Conservation (phyloP, 1,284 basidiomycete genomes). For the Cutaneotrichosporon sp. region DNA sequence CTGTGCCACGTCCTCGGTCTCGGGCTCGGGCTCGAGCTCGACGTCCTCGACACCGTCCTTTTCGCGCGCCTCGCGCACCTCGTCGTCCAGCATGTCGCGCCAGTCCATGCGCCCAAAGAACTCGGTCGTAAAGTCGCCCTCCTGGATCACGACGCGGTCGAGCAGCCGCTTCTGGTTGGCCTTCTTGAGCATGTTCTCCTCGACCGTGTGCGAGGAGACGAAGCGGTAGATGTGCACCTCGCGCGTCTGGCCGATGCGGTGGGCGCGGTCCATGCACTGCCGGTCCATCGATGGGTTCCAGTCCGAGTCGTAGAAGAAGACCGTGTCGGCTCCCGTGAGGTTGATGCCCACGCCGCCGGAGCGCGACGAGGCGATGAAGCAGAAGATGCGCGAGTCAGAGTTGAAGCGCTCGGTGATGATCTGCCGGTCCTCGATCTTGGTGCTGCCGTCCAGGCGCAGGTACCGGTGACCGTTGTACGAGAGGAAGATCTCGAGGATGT, state of each 20-base stretch:
- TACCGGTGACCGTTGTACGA: conserved; percentile 94
- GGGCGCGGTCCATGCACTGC: conserved; percentile 88
- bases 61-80: conserved; percentile 40
- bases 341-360: conserved; percentile 97
- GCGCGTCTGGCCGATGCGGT: conserved; percentile 85
- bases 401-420: conserved; percentile 98
- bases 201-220: conserved; percentile 78
- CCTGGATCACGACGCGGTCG: conserved; percentile 90
- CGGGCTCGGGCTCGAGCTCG: conserved; percentile 31
- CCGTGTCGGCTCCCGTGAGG: conserved; percentile 93
- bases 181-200: conserved; percentile 94
- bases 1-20: conserved; percentile 35
- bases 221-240: conserved; percentile 98
- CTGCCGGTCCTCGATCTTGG: conserved; percentile 93
- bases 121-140: conserved; percentile 76
- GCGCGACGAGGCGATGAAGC: conserved; percentile 90
- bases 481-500: conserved; percentile 91
- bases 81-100: conserved; percentile 72
- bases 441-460: conserved; percentile 87
- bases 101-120: conserved; percentile 67
- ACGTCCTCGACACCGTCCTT: conserved; percentile 55
- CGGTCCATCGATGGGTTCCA: conserved; percentile 98
- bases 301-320: conserved; percentile 89
- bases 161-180: conserved; percentile 93
- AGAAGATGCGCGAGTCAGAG: conserved; percentile 82